Base-by-base conservation (phyloP, 2,329 filamentous ascomycete genomes). In the Purpureocillium takamizusanense region DNA sequence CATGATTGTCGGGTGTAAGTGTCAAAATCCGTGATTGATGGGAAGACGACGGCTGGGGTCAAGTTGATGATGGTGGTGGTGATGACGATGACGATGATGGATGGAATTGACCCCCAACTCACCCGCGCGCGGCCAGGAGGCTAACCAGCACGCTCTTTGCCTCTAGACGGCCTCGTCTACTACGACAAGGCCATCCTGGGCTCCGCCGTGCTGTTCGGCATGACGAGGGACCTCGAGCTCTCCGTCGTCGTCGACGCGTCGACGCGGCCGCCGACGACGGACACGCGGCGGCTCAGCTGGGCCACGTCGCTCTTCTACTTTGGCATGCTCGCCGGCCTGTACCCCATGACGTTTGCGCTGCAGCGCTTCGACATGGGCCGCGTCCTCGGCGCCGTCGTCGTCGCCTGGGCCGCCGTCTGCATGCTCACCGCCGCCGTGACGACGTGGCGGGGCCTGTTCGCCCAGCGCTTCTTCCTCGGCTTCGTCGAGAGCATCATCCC, bases 261-360 rank as follows among this genome's bases (percentile, higher is more conserved):
- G 2, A 62, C 60, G 1, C 54, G 48, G 1, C 78, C 80, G 0
- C 69, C 73, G 1, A 72, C 71, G 0, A 73, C 72, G 13, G 74
- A 83, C 51, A 87, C 84, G 0, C 70, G 73, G 0, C 72, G 83
- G 10, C 70, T 88, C 21, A 80, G 74, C 47, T 88, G 83, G 83
- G 83, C 83, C 3, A 87, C 82, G 0, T 86, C 81, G 0, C 67
- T 86, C 50, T 87, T 88, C 63, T 88, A 87, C 63, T 86, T 88
- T 47, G 83, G 83, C 29, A 84, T 85, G 81, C 68, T 89, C 2
- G 77, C 74, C 1, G 83, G 83, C 0, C 63, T 84, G 3, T 87
- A 86, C 44, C 83, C 83, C 2, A 78, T 86, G 73, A 81, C 80
- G 0, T 85, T 82, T 42, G 65, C 74, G 1, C 65, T 86, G 1